Evolutionary conservation across 129 eudicot genomes (phyloP).

Genomic region (Chrysanthemum lavandulifolium): DNA sequence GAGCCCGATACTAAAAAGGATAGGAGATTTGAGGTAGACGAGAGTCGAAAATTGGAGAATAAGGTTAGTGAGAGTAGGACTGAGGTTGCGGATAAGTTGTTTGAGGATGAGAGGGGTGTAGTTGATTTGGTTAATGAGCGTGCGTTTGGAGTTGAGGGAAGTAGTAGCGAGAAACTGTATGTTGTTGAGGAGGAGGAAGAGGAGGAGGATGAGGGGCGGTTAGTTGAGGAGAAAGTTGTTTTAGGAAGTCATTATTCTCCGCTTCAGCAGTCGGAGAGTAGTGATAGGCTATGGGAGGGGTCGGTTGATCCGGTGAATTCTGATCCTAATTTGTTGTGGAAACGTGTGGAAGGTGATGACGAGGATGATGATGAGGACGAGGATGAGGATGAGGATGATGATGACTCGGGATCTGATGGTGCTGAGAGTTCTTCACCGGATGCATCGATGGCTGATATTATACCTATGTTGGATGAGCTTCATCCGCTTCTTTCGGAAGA

Average conservation of each 20-base stretch:
- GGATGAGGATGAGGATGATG: slow-evolving; percentile 22
- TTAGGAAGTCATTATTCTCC: slow-evolving; percentile 39
- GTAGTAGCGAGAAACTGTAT: background rate
- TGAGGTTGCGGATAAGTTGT: slow-evolving; percentile 27
- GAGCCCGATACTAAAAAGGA: slow-evolving; percentile 20
- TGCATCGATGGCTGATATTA: slow-evolving; percentile 93
- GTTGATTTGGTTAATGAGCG: slow-evolving; percentile 29
- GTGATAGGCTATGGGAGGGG: slow-evolving; percentile 51
- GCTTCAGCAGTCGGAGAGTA: slow-evolving; percentile 40
- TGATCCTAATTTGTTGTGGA: slow-evolving; percentile 60
- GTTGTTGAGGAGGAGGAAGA: slow-evolving; percentile 24
- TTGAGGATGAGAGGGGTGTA: slow-evolving; percentile 18
- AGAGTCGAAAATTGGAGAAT: slow-evolving; percentile 31
- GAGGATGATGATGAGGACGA: slow-evolving; percentile 35
- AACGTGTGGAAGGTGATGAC: slow-evolving; percentile 37
- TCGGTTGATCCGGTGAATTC: slow-evolving; percentile 55
- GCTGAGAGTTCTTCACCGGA: slow-evolving; percentile 96
- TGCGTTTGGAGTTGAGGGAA: slow-evolving; percentile 6
- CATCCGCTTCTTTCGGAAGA: slow-evolving; percentile 82
- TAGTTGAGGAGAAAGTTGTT: slow-evolving; percentile 36
- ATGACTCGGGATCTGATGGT: slow-evolving; percentile 71
- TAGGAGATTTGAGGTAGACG: slow-evolving; percentile 44
- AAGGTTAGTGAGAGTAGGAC: slow-evolving; percentile 25
- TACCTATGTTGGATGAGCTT: slow-evolving; percentile 92
- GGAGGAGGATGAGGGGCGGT: slow-evolving; percentile 25